Evolutionary conservation across 2,329 filamentous ascomycete species (phyloP).

Genomic region (Neofusicoccum parvum): DNA sequence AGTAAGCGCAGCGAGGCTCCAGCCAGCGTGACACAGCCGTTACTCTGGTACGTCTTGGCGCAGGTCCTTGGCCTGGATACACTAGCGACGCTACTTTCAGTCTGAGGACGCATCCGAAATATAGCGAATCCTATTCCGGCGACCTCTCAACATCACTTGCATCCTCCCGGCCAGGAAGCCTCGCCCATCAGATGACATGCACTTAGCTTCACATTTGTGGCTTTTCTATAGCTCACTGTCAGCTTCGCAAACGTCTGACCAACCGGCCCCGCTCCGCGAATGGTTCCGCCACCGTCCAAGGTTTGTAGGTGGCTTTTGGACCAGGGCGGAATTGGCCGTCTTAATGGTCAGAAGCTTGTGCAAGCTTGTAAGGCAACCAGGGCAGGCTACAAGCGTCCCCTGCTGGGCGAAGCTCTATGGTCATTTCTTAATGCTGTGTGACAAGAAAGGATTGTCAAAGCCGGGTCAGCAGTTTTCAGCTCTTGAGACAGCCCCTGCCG

Average conservation of each 20-base stretch:
- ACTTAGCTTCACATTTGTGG: neutral
- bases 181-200: neutral
- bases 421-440: neutral
- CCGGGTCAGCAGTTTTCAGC: constrained; percentile 11
- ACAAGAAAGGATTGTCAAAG: neutral
- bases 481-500: neutral
- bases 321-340: neutral
- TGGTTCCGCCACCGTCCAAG: neutral
- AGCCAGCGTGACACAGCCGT: neutral
- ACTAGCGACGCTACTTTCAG: no score
- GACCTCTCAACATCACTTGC: no score
- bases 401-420: neutral
- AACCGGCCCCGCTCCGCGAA: neutral
- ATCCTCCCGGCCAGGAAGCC: no score
- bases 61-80: no score
- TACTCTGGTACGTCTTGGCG: neutral
- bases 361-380: neutral
- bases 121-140: no score
- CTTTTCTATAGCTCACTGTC: neutral
- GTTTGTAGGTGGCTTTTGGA: neutral
- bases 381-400: neutral
- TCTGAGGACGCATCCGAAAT: no score
- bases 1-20: neutral
- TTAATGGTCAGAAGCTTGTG: neutral
- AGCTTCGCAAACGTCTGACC: neutral